phyloP scores from a whole-genome alignment of 768 basidiomycete genomes.

The Phaeotremella skinneri region DNA sequence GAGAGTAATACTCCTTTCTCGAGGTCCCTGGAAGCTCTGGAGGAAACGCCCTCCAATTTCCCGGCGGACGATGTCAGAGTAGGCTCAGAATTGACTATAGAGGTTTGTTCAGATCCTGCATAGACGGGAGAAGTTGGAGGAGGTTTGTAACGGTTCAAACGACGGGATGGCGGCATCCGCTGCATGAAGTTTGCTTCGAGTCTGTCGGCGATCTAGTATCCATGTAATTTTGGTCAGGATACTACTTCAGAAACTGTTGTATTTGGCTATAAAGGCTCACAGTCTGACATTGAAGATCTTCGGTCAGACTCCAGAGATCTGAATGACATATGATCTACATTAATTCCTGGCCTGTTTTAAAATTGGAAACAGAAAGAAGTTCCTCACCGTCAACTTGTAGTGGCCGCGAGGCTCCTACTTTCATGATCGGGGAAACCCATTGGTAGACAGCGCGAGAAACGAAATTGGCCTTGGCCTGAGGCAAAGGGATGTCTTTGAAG shows the following conservation, averaged over 20 bases:
- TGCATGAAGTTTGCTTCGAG: constrained; percentile 18
- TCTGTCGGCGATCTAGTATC: constrained; percentile 8
- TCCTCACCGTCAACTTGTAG: constrained; percentile 23
- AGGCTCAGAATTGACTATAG: neutral
- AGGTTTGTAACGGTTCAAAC: neutral
- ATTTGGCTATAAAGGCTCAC: constrained; percentile 17
- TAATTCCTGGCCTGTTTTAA: neutral
- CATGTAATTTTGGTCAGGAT: neutral
- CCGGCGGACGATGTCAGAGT: neutral
- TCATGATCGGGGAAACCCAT: constrained; percentile 39
- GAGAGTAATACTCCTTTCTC: neutral
- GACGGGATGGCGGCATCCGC: constrained; percentile 25
- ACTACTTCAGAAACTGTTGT: neutral
- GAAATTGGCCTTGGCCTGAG: constrained; percentile 20
- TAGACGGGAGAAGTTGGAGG: neutral
- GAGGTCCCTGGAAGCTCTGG: neutral
- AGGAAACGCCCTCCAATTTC: neutral
- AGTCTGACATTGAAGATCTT: constrained; percentile 17
- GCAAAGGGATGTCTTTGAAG: constrained; percentile 22
- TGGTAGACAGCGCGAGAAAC: constrained; percentile 30
- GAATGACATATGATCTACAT: neutral
- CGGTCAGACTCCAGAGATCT: constrained; percentile 26
- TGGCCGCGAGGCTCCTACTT: constrained; percentile 35
- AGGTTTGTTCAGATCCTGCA: neutral
- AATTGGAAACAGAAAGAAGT: neutral